Conservation (phyloP, 2,329 filamentous ascomycete genomes). For the Fusarium sp. region DNA sequence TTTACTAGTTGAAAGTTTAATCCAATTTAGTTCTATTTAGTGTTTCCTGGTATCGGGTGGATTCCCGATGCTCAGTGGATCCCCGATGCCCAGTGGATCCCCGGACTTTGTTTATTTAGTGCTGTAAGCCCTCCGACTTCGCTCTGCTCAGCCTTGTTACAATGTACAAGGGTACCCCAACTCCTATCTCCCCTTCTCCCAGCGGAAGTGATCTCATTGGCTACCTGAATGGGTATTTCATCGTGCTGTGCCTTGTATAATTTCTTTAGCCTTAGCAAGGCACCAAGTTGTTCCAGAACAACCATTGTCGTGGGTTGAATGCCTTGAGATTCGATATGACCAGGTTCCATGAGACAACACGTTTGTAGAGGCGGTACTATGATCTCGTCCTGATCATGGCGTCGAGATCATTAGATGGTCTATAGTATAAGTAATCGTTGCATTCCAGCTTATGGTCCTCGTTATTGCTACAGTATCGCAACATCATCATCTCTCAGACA, state of each 20-base stretch:
- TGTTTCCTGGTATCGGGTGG: no score
- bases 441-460: not conserved
- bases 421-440: not conserved
- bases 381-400: not conserved
- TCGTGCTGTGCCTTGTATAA: constrained; percentile 13
- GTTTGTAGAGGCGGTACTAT: not conserved
- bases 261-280: not conserved
- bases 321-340: not conserved
- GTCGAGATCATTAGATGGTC: not conserved
- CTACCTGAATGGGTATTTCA: not conserved
- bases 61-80: no score
- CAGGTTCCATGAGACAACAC: no score
- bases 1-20: no score
- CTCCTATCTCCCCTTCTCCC: no score
- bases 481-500: not conserved
- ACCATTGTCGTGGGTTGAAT: not conserved
- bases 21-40: no score
- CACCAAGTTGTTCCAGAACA: no score
- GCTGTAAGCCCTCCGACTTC: not conserved
- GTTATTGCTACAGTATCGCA: not conserved
- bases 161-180: not conserved
- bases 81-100: no score
- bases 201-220: not conserved
- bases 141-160: constrained; percentile 11
- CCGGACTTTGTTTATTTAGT: no score